Evolutionary conservation across 2,329 filamentous ascomycete species (phyloP).

Genomic region (Pleomassaria siparia): DNA sequence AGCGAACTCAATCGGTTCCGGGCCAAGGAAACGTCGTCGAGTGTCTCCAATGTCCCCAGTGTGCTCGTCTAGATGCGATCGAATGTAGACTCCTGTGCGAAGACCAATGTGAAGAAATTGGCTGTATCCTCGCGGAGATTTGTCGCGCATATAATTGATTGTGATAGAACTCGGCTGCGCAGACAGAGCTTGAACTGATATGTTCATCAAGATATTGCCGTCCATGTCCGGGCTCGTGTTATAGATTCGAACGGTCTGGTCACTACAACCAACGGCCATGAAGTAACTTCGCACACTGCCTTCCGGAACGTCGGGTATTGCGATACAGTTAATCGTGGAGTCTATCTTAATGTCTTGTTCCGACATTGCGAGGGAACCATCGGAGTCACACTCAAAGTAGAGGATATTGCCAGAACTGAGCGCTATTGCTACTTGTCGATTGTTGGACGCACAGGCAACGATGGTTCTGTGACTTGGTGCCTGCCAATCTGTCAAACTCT

Average conservation of each 20-base stretch:
- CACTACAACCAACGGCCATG: conserved; percentile 93
- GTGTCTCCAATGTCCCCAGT: conserved; percentile 96
- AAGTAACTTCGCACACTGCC: conserved; percentile 88
- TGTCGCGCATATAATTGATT: conserved; percentile 96
- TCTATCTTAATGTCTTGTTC: conserved; percentile 93
- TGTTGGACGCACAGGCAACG: conserved; percentile 89
- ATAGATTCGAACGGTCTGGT: conserved; percentile 90
- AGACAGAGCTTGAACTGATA: conserved; percentile 90
- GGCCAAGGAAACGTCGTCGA: conserved; percentile 88
- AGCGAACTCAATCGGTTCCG: conserved; percentile 86
- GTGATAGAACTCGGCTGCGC: conserved; percentile 84
- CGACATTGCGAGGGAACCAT: conserved; percentile 89
- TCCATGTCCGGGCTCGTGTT: conserved; percentile 89
- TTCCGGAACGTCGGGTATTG: conserved; percentile 87
- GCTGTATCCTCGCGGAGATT: conserved; percentile 82
- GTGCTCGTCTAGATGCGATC: conserved; percentile 91
- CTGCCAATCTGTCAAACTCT: conserved; percentile 85
- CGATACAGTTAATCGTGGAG: conserved; percentile 92
- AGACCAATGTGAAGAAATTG: conserved; percentile 95
- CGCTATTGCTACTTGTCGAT: conserved; percentile 88
- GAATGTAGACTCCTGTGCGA: conserved; percentile 91
- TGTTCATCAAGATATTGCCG: conserved; percentile 68
- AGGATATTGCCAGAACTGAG: conserved; percentile 95
- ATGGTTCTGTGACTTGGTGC: conserved; percentile 93
- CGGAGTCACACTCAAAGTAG: conserved; percentile 95